Base-by-base conservation (phyloP, 2,329 filamentous ascomycete species). In the Podosphaera leucotricha region DNA sequence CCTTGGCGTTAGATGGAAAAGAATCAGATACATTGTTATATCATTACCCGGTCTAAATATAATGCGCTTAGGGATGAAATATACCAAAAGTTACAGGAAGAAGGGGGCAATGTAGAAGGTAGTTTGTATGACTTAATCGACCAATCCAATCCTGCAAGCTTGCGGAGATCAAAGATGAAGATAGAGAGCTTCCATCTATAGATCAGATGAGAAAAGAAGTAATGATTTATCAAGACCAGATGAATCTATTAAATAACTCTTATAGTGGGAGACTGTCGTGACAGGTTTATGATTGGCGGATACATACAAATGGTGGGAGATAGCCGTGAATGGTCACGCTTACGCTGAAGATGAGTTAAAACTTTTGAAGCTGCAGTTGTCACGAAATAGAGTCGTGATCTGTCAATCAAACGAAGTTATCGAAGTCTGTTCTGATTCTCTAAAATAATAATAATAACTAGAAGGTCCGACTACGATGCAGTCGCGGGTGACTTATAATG, bases 21-120 rank as follows among this genome's bases (percentile, higher is more conserved):
- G 83, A 85, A 47, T 84, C 90, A 0, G 90, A 75, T 94, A 13
- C 90, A 98, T 62, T 80, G 85, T 22, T 90, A 98, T 63, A 72
- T 94, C 41, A 87, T 94, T 44, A 86, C 86, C 18, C 66, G 86
- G 30, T 7, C 43, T 46, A 65, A 63, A 46, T 67, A 75, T 44
- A 57, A 68, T 59, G 57, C 41, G 50, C 67, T 72, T 41, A 71
- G 66, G 7, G 86, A 93, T 61, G 73, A 72, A 47, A 71, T 98
- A 43, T 95, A 98, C 62, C 72, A 75, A 49, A 69, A 75, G 62
- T 71, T 98, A 66, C 83, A 92, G 55, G 72, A 71, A 22, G 81
- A 92, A 61, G 79, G 83, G 50, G 87, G 85, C 0, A 80, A 95
- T 62, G 65, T 95, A 13, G 80, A 77, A 5, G 72, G 69, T 33